Conservation (phyloP, 2,329 filamentous ascomycete genomes). For the Neodidymelliopsis sp. region DNA sequence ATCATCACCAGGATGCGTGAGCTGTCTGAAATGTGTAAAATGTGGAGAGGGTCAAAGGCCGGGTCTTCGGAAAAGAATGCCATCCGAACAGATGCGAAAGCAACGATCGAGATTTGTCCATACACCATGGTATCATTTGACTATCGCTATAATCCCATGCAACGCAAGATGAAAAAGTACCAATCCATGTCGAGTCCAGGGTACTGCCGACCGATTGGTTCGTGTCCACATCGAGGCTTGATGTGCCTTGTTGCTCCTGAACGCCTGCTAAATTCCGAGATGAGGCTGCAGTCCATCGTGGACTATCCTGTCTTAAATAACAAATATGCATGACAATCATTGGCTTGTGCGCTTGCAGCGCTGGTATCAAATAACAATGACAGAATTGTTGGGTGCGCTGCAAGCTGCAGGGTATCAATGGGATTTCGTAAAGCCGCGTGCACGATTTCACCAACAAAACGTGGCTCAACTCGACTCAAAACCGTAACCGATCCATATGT, state of each 20-base stretch:
- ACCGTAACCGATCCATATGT: background rate
- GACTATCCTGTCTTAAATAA: background rate
- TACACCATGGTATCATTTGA: background rate
- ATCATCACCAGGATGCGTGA: too few species aligned
- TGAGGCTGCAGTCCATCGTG: background rate
- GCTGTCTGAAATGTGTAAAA: too few species aligned
- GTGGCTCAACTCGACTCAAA: background rate
- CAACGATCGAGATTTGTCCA: background rate
- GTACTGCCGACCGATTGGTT: background rate
- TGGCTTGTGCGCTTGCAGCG: constrained; percentile 9
- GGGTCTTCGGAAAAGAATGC: too few species aligned
- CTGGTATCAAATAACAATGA: constrained; percentile 8
- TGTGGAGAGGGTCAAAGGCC: too few species aligned
- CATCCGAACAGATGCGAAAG: background rate
- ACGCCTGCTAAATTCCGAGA: constrained; percentile 13
- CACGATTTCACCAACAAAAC: background rate
- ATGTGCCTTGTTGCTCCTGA: constrained; percentile 2
- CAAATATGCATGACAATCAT: background rate
- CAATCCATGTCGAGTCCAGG: background rate
- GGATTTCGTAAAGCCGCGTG: constrained; percentile 10
- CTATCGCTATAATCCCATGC: background rate
- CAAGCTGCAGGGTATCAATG: constrained; percentile 14
- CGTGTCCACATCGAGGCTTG: background rate
- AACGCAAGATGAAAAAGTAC: background rate
- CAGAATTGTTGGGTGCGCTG: background rate